Conservation (phyloP, 2,329 filamentous ascomycete species). For the Fusarium dimerum region DNA sequence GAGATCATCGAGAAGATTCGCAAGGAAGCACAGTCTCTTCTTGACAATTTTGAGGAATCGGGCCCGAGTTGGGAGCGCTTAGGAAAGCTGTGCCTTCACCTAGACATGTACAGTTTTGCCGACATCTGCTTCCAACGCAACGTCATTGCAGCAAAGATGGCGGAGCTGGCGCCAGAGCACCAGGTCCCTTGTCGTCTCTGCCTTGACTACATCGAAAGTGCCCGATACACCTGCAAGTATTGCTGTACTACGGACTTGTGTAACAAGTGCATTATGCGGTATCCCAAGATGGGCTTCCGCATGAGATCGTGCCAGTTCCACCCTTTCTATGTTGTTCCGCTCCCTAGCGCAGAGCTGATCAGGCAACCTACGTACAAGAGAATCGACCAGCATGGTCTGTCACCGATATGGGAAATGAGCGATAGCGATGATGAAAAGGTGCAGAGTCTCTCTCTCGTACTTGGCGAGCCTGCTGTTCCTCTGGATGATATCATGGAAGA, state of each 20-base stretch:
- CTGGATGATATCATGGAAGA: background rate
- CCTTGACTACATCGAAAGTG: slow-evolving; percentile 2
- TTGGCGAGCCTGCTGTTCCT: background rate
- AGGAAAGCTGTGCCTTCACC: slow-evolving; percentile 12
- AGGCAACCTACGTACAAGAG: background rate
- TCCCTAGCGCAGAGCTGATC: background rate
- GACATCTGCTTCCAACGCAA: slow-evolving; percentile 13
- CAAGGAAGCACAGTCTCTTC: slow-evolving; percentile 6
- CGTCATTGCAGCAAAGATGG: slow-evolving; percentile 4
- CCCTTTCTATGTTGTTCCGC: slow-evolving; percentile 2
- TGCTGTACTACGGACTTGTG: slow-evolving; percentile 13
- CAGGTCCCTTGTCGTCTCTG: slow-evolving; percentile 12
- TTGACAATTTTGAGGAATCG: slow-evolving; percentile 4
- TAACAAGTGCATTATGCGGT: slow-evolving; percentile 1
- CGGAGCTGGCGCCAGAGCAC: slow-evolving; percentile 10
- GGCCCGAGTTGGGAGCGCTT: slow-evolving; percentile 12
- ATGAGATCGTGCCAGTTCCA: slow-evolving; percentile 14
- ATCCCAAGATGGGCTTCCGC: slow-evolving; percentile 6
- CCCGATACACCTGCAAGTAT: slow-evolving; percentile 8
- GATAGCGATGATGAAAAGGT: background rate
- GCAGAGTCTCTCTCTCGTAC: background rate
- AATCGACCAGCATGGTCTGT: background rate
- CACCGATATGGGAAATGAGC: background rate
- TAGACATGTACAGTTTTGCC: slow-evolving; percentile 11
- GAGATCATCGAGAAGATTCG: slow-evolving; percentile 9